Evolutionary conservation across 2,329 filamentous ascomycete genomes (phyloP), one percentile per base, ranked within the genome.

Genomic region (Lachnellula willkommii): DNA sequence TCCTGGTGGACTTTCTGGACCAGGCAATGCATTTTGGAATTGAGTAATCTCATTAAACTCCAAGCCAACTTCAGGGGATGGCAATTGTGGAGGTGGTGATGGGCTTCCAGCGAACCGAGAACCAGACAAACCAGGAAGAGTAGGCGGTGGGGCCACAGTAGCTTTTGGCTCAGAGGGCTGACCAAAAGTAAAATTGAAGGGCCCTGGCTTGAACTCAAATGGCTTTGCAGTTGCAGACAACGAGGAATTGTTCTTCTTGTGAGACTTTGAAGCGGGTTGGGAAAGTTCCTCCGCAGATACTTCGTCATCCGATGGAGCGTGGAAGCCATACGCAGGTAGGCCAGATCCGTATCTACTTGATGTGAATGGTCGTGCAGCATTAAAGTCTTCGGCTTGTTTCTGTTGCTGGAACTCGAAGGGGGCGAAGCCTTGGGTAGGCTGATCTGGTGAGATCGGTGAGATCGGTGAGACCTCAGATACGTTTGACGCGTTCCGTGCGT

Each of bases 221-320:
- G 87, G 79, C 64, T 82, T 83, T 0, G 89, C 88, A 15, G 83
- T 79, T 4, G 88, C 86, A 37, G 89, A 92, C 24, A 92, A 75
- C 4, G 83, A 83, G 66, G 81, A 73, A 36, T 72, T 65, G 67
- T 81, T 73, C 52, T 74, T 69, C 53, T 75, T 75, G 60, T 73
- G 67, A 11, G 48, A 62, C 63, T 69, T 67, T 53, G n/a, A 22
- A 4, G 46, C 24, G 20, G 65, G 58, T 22, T 57, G 58, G 14
- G 52, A 24, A 22, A 54, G 49, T 22, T 64, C 60, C 6, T 57
- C 55, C 28, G 58, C 54, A 22, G 56, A 50, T 12, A 50, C 22
- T 28, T 62, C 54, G 3, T 60, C 60, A 17, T 66, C 58, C 67
- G 63, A 77, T 73, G 14, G 56, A 12, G 61, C 51, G 37, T 62